A percentile compares a stretch with the other conserved stretches of the same genome.
These are phyloP conservation scores for Termitomyces sp. DNA, from an alignment of 768 basidiomycete species.

Conservation along the genomic window DNA sequence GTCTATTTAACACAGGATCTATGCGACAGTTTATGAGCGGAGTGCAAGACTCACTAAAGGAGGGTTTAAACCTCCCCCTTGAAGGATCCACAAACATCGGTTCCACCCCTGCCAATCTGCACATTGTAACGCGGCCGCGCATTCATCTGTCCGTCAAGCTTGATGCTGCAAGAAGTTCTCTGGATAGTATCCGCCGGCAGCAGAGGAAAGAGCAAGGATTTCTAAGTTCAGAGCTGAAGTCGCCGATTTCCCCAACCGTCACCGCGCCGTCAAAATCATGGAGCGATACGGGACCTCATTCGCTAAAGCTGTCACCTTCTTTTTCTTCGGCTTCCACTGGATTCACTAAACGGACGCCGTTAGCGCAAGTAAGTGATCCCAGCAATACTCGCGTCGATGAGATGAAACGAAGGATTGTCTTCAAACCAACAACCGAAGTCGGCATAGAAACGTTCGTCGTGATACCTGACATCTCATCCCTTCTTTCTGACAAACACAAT, in stretches of 20 bases:
- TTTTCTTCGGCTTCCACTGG: constrained; percentile 40
- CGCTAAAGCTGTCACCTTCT: constrained; percentile 29
- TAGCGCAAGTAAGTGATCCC: constrained; percentile 9
- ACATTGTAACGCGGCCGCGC: not conserved
- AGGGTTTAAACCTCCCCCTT: constrained; percentile 37
- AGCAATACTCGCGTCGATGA: constrained; percentile 25
- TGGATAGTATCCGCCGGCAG: constrained; percentile 11
- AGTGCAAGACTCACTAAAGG: constrained; percentile 45
- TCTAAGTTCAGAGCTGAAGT: constrained; percentile 9
- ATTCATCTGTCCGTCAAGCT: not conserved
- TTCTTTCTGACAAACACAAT: constrained; percentile 4
- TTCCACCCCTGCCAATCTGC: constrained; percentile 14
- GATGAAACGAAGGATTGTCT: constrained; percentile 27
- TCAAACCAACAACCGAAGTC: constrained; percentile 28
- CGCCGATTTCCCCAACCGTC: constrained; percentile 10
- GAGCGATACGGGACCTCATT: constrained; percentile 37
- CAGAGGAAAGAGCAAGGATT: constrained; percentile 24
- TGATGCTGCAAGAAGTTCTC: not conserved
- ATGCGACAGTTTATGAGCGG: constrained; percentile 69
- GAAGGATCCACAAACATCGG: constrained; percentile 35
- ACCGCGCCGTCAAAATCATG: constrained; percentile 44
- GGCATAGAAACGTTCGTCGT: constrained; percentile 5
- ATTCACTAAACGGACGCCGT: constrained; percentile 32
- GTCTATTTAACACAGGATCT: constrained; percentile 60
- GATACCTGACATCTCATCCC: not conserved